These are phyloP conservation scores for Protomyces inouyei DNA, from an alignment of 1,139 yeast genomes.

Conservation along the genomic window DNA sequence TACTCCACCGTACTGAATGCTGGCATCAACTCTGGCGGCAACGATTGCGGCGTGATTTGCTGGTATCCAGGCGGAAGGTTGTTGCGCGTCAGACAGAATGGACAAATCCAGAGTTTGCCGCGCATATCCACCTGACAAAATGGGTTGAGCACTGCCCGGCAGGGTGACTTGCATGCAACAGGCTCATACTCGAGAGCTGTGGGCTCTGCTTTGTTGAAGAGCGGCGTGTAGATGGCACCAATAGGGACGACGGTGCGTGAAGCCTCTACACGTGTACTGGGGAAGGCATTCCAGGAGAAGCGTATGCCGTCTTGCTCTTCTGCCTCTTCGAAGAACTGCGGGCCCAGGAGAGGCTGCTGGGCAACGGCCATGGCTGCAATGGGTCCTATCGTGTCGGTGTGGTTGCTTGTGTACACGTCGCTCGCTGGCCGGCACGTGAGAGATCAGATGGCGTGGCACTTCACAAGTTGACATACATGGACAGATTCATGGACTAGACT, in stretches of 20 bases:
- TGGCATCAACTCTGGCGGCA: slow-evolving; percentile 81
- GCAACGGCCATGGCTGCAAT: slow-evolving; percentile 8
- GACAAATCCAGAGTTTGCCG: slow-evolving; percentile 84
- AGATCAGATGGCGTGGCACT: not conserved
- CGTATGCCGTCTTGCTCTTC: slow-evolving; percentile 90
- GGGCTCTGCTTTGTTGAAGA: slow-evolving; percentile 70
- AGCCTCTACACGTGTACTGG: slow-evolving; percentile 86
- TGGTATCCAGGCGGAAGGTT: slow-evolving; percentile 87
- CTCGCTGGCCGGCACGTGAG: not conserved
- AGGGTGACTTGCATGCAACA: slow-evolving; percentile 71
- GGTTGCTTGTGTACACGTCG: not conserved
- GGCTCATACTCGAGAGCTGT: slow-evolving; percentile 89
- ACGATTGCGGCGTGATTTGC: slow-evolving; percentile 71
- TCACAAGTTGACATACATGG: too few relatives aligned
- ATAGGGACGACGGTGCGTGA: slow-evolving; percentile 90
- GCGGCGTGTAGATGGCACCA: slow-evolving; percentile 90
- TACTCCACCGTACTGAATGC: slow-evolving; percentile 86
- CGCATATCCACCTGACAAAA: slow-evolving; percentile 74
- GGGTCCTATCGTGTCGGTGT: too few relatives aligned
- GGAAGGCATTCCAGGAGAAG: slow-evolving; percentile 84
- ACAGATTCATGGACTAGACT: too few relatives aligned
- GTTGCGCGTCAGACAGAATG: slow-evolving; percentile 75
- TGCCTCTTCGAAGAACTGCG: slow-evolving; percentile 56
- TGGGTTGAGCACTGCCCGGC: slow-evolving; percentile 85
- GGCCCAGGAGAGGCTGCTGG: slow-evolving; percentile 16